Evolutionary conservation across 768 basidiomycete genomes (phyloP).

Genomic region (Naganishia vaughanmartiniae): DNA sequence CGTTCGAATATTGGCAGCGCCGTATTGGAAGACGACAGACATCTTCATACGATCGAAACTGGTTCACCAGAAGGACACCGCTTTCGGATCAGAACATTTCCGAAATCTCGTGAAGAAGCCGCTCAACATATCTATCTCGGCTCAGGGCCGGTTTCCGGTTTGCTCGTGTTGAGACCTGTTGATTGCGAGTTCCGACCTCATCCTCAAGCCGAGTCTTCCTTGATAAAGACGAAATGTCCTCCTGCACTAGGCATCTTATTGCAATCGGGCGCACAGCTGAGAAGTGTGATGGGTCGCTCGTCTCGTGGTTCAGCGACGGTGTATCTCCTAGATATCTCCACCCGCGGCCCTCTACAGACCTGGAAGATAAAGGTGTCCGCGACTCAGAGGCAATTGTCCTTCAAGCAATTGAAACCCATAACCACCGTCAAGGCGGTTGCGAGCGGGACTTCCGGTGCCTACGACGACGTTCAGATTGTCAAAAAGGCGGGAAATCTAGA

Average conservation of each 20-base stretch:
- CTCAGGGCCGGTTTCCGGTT: not conserved
- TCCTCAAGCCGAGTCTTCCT: not conserved
- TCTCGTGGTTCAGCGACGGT: not conserved
- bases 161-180: not conserved
- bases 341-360: not conserved
- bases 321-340: not conserved
- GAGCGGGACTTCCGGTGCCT: not conserved
- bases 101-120: not conserved
- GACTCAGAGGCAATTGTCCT: not conserved
- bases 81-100: not conserved
- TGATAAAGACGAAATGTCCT: not conserved
- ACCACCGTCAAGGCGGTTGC: not conserved
- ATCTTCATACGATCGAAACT: not conserved
- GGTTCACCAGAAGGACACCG: too few species aligned
- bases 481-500: not conserved
- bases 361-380: not conserved
- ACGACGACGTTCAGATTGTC: not conserved
- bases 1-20: not conserved
- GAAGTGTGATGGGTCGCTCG: not conserved
- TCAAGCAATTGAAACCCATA: not conserved
- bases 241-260: not conserved
- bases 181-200: not conserved
- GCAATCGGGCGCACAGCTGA: not conserved
- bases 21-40: slow-evolving; percentile 10
- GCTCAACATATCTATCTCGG: not conserved